Evolutionary conservation across 768 basidiomycete species (phyloP), one percentile per base, ranked within the genome.

Genomic region (Favolaschia claudopus): DNA sequence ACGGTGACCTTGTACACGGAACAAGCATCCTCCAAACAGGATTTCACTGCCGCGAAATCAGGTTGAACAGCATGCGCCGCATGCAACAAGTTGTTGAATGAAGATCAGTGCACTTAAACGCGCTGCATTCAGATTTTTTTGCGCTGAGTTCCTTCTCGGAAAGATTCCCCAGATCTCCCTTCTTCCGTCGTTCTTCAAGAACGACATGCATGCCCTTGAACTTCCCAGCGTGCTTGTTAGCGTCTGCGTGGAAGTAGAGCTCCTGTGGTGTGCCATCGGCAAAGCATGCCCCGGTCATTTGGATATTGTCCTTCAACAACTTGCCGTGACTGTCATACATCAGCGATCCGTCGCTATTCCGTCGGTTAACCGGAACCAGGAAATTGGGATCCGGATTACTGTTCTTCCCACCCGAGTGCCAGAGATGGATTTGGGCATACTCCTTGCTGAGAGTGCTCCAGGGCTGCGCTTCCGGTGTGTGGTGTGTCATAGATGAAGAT

Each of bases 181-280:
- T 17, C 13, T 29, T 10, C 25, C 47, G 37, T 31, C 65, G 66
- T 27, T 71, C 58, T 44, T 58, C 49, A 2, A 54, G 27, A 15
- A 63, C 10, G 4, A 53, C 25, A 9, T 36, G 32, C 70, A 70
- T 72, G 8, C 71, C 71, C 39, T 70, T 70, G 60, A 69, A 72
- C 32, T 53, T 53, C 17, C 51, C 40, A 4, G 51, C 51, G 43
- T 53, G 40, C 31, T 53, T 53, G 8, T 27, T 22, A 10, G 48
- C 36, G n/a, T 55, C 36, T 8, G 42, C 14, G 2, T 58, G 62
- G 50, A 50, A 72, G 39, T 70, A 71, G 15, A 72, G 56, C 2
- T 51, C 39, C 32, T 53, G 51, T 15, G 39, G 6, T 3, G 39
- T 42, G 8, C 51, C 51, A 19, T 53, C 51, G 28, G 40, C 39